Evolutionary conservation across 2,329 filamentous ascomycete genomes (phyloP).

Genomic region (Sporothrix variecibatus): DNA sequence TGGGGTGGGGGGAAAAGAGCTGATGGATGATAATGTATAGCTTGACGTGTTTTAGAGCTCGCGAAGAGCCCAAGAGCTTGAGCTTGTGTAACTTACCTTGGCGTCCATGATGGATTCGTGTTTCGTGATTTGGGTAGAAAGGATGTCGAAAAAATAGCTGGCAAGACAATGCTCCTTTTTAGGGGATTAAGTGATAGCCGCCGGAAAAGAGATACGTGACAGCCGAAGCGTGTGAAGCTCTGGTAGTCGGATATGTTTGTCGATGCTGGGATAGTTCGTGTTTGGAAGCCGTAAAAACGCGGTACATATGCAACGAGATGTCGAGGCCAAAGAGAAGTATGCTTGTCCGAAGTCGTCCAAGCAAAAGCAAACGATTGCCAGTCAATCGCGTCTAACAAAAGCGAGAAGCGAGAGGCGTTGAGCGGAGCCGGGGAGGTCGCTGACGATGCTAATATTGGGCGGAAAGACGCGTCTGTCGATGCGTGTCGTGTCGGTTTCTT

Average conservation of each 20-base stretch:
- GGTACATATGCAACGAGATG: background rate
- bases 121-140: slow-evolving; percentile 5
- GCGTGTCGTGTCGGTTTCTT: background rate
- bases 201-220: slow-evolving; percentile 8
- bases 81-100: slow-evolving; percentile 19
- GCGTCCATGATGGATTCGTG: slow-evolving; percentile 14
- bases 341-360: background rate
- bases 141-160: slow-evolving; percentile 14
- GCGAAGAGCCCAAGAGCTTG: background rate
- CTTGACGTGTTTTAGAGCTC: background rate
- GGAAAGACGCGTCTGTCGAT: slow-evolving; percentile 8
- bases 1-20: background rate
- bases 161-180: slow-evolving; percentile 12
- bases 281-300: background rate
- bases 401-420: background rate
- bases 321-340: background rate
- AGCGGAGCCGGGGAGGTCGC: background rate
- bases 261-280: slow-evolving; percentile 5
- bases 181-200: background rate
- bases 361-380: background rate
- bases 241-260: background rate
- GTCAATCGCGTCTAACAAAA: background rate
- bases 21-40: background rate
- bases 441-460: background rate
- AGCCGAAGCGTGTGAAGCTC: background rate